phyloP scores from a whole-genome alignment of 129 eudicot species.

The sunflower (Helianthus annuus) region DNA sequence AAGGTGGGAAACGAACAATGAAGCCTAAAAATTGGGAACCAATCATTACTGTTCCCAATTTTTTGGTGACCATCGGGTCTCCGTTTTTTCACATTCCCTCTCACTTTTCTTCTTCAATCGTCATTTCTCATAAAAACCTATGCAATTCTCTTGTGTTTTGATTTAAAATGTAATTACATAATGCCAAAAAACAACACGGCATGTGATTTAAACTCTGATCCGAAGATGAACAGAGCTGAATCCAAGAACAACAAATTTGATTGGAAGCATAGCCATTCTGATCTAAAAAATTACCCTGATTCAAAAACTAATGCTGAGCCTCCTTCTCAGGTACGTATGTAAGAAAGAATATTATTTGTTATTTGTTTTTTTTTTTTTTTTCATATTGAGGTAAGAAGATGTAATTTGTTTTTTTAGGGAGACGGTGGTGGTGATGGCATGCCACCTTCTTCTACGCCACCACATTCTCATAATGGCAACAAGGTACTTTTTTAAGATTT shows the following conservation, averaged over 20 bases:
- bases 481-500: conserved; percentile 8
- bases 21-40: conserved; percentile 31
- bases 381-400: neutral
- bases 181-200: conserved; percentile 12
- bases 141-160: neutral
- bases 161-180: neutral
- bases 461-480: conserved; percentile 34
- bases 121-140: neutral
- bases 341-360: too few relatives aligned
- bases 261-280: conserved; percentile 28
- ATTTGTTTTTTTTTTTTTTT: neutral
- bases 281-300: conserved; percentile 29
- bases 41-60: conserved; percentile 20
- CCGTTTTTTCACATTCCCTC: conserved; percentile 8
- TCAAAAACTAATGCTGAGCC: neutral
- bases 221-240: conserved; percentile 33
- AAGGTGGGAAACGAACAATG: conserved; percentile 3
- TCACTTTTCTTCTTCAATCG: neutral
- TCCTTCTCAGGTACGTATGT: conserved; percentile 10
- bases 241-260: conserved; percentile 23
- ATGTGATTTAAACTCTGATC: conserved; percentile 14
- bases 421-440: conserved; percentile 36
- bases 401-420: conserved; percentile 23
- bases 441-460: conserved; percentile 18
- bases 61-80: conserved; percentile 22